phyloP scores from a whole-genome alignment of 225 moss, liverwort and hornwort species.

The Neckera pumila region DNA sequence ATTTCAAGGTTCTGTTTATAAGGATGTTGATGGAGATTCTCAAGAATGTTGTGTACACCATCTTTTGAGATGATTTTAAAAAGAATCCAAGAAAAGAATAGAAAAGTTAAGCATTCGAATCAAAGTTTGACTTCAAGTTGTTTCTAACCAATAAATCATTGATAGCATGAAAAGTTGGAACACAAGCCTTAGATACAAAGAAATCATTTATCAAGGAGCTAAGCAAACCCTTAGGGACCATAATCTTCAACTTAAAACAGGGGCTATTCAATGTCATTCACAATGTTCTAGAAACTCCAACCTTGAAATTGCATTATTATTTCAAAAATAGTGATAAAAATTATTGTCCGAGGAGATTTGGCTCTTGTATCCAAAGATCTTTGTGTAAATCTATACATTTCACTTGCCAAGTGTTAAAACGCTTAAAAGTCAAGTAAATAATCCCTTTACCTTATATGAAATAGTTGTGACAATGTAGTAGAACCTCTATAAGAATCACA shows the following conservation, averaged over 20 bases:
- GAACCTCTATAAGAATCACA: background rate
- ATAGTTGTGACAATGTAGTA: background rate
- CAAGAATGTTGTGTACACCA: background rate
- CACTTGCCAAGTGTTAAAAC: background rate
- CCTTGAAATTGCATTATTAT: background rate
- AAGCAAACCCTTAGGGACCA: accelerated
- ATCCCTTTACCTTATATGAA: background rate
- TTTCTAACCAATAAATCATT: background rate
- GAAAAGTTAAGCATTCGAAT: background rate
- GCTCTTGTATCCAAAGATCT: background rate
- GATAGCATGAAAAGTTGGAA: background rate
- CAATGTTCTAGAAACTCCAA: background rate
- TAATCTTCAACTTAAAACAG: background rate
- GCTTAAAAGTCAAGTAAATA: background rate
- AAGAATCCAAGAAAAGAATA: background rate
- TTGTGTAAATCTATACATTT: background rate
- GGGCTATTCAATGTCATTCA: background rate
- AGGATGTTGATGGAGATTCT: too few relatives aligned
- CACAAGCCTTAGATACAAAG: background rate
- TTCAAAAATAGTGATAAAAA: background rate
- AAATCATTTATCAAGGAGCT: accelerated
- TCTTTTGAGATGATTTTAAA: background rate
- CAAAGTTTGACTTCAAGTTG: background rate
- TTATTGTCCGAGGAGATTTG: background rate
- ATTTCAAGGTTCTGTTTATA: too few relatives aligned